Evolutionary conservation across 2,329 filamentous ascomycete species (phyloP), one percentile per base, ranked within the genome.

Genomic region (Penicillium oxalicum): DNA sequence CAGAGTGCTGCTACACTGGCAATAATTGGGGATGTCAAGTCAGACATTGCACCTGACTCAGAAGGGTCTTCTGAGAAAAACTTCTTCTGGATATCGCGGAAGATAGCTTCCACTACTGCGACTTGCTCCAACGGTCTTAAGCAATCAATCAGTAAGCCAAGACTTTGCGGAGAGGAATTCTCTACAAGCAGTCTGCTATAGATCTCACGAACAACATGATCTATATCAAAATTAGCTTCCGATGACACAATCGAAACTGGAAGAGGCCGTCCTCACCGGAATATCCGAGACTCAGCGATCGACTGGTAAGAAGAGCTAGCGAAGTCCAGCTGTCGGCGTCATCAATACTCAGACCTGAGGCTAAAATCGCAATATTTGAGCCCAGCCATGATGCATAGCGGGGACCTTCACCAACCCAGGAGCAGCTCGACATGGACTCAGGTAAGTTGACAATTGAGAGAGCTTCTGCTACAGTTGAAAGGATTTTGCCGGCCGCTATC

Each of bases 341-440:
- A 9, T 59, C 49, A 5, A 64, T 38, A 61, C 68, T 73, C 68
- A 83, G 26, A 55, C 62, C 28, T 64, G 62, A 64, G 32, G 62
- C 65, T 58, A 77, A 66, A 13, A 62, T 52, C 32, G 67, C 72
- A 43, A 93, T 74, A 61, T 83, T 87, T 11, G 67, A 69, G 2
- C 83, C 86, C 35, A 95, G 67, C 90, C 90, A 95, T 28, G 69
- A 69, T 9, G 80, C 78, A 69, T 87, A 95, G 13, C 76, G 65
- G 26, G 73, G 73, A 3, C 85, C 84, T 54, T 83, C 77, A 0
- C 80, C 76, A 32, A 88, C 61, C 87, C 88, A 94, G 1, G 65
- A 57, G 44, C 61, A 49, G 24, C 63, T 56, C 49, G 54, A 48
- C 41, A 56, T 27, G 40, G 55, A 27, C 36, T 59, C 59, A 9